These are phyloP conservation scores for Aspergillus pseudoviridinutans DNA, from an alignment of 2,329 filamentous ascomycete species.

Conservation along the genomic window DNA sequence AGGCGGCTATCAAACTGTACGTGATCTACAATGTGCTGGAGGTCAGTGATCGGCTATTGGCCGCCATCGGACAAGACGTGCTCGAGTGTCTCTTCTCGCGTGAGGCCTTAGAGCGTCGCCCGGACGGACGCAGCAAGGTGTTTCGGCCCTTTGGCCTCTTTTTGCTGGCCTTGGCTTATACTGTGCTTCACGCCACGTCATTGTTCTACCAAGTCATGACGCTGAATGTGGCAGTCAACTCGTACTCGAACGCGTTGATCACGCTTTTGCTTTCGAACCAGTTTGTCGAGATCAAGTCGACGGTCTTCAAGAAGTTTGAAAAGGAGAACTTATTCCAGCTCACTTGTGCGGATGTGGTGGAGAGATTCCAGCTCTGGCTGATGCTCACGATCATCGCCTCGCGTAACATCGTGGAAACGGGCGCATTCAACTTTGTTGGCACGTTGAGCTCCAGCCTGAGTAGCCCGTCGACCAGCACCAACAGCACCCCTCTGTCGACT, in stretches of 20 bases:
- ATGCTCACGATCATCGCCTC: constrained; percentile 96
- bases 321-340: constrained; percentile 97
- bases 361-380: constrained; percentile 95
- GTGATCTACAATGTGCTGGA: constrained; percentile 98
- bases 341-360: constrained; percentile 93
- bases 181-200: constrained; percentile 78
- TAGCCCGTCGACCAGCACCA: constrained; percentile 32
- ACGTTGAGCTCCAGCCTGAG: constrained; percentile 32
- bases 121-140: constrained; percentile 86
- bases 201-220: constrained; percentile 98
- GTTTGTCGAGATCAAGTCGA: constrained; percentile 97
- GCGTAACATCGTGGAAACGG: constrained; percentile 93
- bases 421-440: constrained; percentile 63
- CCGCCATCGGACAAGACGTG: constrained; percentile 90
- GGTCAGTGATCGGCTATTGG: constrained; percentile 79
- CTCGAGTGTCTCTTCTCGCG: constrained; percentile 92
- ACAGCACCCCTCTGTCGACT: constrained; percentile 52
- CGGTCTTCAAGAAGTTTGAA: constrained; percentile 97
- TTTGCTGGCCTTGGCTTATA: constrained; percentile 78
- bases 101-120: constrained; percentile 83
- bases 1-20: constrained; percentile 96
- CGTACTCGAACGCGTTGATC: constrained; percentile 91
- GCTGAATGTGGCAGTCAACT: constrained; percentile 96
- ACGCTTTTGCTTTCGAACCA: constrained; percentile 94
- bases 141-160: constrained; percentile 90